Conservation (phyloP, 495 filamentous ascomycete species). For the Lasiosphaeria hispida region DNA sequence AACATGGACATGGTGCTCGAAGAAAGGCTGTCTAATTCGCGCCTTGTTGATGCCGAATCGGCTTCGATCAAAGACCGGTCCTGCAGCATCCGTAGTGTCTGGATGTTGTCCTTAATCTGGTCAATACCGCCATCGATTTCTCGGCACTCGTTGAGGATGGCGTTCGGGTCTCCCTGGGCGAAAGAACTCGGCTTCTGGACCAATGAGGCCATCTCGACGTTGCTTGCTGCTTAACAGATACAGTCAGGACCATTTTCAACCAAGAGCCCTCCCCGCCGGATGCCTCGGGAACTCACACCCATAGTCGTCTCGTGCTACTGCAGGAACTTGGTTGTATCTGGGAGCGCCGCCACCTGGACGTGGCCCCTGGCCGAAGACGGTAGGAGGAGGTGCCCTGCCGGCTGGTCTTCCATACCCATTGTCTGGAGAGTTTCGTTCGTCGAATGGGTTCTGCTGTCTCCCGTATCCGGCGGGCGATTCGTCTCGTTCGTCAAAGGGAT, state of each 20-base stretch:
- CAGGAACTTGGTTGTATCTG: slow-evolving; percentile 38
- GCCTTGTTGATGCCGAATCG: slow-evolving; percentile 52
- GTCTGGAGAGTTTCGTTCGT: slow-evolving; percentile 14
- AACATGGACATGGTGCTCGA: slow-evolving; percentile 78
- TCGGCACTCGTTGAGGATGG: slow-evolving; percentile 77
- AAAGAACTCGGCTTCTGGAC: slow-evolving; percentile 44
- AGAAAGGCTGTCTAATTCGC: slow-evolving; percentile 57
- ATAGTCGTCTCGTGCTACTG: slow-evolving; percentile 47
- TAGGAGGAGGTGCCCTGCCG: slow-evolving; percentile 27
- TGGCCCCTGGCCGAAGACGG: slow-evolving; percentile 42
- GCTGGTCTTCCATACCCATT: slow-evolving; percentile 8
- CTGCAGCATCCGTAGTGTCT: slow-evolving; percentile 58
- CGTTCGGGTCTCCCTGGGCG: slow-evolving; percentile 57
- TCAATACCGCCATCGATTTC: slow-evolving; percentile 76
- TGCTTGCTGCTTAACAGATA: slow-evolving; percentile 31
- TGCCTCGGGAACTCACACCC: slow-evolving; percentile 39
- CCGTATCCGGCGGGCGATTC: slow-evolving; percentile 39
- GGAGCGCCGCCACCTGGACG: slow-evolving; percentile 38
- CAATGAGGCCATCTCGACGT: slow-evolving; percentile 65
- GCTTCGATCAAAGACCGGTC: slow-evolving; percentile 57
- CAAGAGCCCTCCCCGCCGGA: background rate
- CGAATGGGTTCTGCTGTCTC: slow-evolving; percentile 30
- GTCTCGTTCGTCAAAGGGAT: slow-evolving; percentile 19
- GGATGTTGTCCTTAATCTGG: slow-evolving; percentile 63
- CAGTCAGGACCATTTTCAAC: slow-evolving; percentile 15